Evolutionary conservation across 2,329 filamentous ascomycete genomes (phyloP), one percentile per base, ranked within the genome.

Genomic region (Hymenoscyphus fructigenus): DNA sequence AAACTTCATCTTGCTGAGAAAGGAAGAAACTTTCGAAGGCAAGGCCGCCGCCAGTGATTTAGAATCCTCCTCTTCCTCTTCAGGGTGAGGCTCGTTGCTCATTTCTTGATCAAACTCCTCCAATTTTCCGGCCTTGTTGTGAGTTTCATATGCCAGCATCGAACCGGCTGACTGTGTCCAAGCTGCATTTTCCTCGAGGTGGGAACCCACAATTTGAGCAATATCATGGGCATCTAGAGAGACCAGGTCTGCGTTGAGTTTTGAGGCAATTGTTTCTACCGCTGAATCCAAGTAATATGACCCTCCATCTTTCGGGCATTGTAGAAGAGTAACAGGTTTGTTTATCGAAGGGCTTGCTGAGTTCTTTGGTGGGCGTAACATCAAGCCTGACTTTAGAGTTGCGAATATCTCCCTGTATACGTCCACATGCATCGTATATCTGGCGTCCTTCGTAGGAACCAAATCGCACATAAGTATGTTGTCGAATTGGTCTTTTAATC

Each of bases 161-260:
- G 85, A 83, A 12, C 85, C 76, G 23, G 79, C 75, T 0, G 84
- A 83, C 6, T 75, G 72, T 7, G 78, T 82, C 68, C 76, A 77
- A 10, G 75, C 79, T n/a, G 79, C 66, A 66, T 83, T 82, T 71
- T 91, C 87, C 4, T 88, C 89, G 10, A 93, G 77, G 71, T 93
- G 92, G 55, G 86, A 82, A 2, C 88, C 89, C 0, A 89, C 82
- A 29, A 95, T 79, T 59, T 88, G 83, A 2, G 89, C 89, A 61
- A 96, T 78, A 72, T 90, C 88, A 67, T 88, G 84, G 0, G 91
- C 86, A 72, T 88, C 85, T 12, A 96, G 74, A 23, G 85, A 83
- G 36, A 95, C 78, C 2, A 94, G 73, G 69, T 94, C 87, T 2
- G 91, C 88, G 6, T 79, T 79, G 5, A 90, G 78, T 38, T 86